Percentiles rank a stretch among this genome's conserved stretches.
Conservation (phyloP, 305 asterid genomes). For the Rubia tinctorum region DNA sequence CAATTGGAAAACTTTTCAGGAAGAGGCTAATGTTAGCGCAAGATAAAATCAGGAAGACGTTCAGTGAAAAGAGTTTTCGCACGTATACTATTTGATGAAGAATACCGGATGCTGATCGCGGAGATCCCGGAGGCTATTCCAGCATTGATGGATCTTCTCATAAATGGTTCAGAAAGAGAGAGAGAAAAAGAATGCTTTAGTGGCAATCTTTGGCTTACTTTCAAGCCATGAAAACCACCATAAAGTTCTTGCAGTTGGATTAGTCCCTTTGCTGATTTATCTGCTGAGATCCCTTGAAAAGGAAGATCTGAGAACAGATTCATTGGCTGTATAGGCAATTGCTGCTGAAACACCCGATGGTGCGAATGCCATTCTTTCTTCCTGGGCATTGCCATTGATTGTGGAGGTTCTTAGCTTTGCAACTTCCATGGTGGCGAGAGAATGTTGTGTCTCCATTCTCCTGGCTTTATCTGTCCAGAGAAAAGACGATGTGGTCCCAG, state of each 20-base stretch:
- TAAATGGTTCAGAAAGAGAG: constrained; percentile 40
- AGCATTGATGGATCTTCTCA: constrained; percentile 45
- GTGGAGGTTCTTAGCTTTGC: constrained; percentile 42
- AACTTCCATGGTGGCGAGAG: constrained; percentile 40
- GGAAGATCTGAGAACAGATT: constrained; percentile 52
- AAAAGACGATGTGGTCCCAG: constrained; percentile 55
- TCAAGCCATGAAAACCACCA: constrained; percentile 56
- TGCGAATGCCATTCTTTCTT: constrained; percentile 45
- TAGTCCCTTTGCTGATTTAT: constrained; percentile 43
- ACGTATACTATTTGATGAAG: constrained; percentile 38
- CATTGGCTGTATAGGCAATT: constrained; percentile 53
- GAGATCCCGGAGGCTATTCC: constrained; percentile 41
- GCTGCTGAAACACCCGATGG: constrained; percentile 64
- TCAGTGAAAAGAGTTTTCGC: too few relatives aligned
- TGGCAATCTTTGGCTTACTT: constrained; percentile 53
- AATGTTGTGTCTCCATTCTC: constrained; percentile 54
- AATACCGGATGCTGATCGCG: constrained; percentile 50
- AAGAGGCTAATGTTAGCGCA: too few relatives aligned
- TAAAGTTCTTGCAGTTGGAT: constrained; percentile 48
- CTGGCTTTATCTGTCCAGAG: constrained; percentile 57
- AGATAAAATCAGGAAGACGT: too few relatives aligned
- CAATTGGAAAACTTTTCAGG: too few relatives aligned
- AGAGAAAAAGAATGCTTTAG: constrained; percentile 62
- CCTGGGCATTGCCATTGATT: constrained; percentile 47
- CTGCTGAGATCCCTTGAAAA: constrained; percentile 35